These are phyloP conservation scores for Serpula lacrymans DNA, from an alignment of 768 basidiomycete species.

Conservation along the genomic window DNA sequence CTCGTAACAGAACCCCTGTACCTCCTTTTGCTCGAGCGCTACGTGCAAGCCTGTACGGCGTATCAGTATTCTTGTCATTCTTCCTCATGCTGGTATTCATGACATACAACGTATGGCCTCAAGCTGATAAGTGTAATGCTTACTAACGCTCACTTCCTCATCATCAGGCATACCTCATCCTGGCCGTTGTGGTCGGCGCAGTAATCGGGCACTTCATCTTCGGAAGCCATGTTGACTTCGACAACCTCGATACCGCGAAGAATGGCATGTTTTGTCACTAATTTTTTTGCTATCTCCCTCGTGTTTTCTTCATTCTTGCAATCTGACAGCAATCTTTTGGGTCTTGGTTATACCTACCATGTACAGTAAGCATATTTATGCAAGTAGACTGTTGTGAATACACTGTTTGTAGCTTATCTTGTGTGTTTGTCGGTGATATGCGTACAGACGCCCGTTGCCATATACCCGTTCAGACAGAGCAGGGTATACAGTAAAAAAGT, in stretches of 20 bases:
- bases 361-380: constrained; percentile 1
- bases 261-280: constrained; percentile 84
- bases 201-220: constrained; percentile 80
- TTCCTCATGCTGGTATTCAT: constrained; percentile 96
- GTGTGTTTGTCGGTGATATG: background rate
- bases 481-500: background rate
- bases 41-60: constrained; percentile 71
- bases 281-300: constrained; percentile 6
- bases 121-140: background rate
- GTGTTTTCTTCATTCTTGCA: background rate
- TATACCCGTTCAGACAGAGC: too few relatives aligned
- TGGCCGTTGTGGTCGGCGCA: constrained; percentile 80
- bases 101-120: constrained; percentile 83
- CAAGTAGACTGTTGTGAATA: constrained; percentile 3
- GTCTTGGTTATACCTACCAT: background rate
- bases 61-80: constrained; percentile 74
- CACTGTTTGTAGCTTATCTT: background rate
- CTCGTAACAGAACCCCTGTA: constrained; percentile 41
- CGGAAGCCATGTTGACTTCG: constrained; percentile 58
- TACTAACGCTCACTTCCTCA: constrained; percentile 1
- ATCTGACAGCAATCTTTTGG: background rate
- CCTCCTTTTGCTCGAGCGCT: constrained; percentile 49
- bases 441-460: too few relatives aligned
- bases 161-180: constrained; percentile 77
- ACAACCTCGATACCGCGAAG: constrained; percentile 34